Evolutionary conservation across 2,329 filamentous ascomycete genomes (phyloP).

Genomic region (Aspergillus puulaauensis): DNA sequence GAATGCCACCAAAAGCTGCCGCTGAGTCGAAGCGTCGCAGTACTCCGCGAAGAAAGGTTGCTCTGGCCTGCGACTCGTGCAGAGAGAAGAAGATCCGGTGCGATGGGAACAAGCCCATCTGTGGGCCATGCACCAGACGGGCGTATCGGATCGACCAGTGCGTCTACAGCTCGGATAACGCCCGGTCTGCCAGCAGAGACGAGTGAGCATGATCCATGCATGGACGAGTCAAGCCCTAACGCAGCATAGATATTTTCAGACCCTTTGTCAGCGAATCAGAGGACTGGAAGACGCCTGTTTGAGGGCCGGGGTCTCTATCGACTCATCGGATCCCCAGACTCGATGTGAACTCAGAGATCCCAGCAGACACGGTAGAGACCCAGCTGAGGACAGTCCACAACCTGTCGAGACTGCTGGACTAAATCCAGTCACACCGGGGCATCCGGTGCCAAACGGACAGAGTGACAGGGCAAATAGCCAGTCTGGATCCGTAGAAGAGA

Average conservation of each 20-base stretch:
- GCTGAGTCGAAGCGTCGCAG: neutral
- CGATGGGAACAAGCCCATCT: constrained; percentile 5
- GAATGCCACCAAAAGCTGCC: neutral
- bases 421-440: too few relatives aligned
- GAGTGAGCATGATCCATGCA: neutral
- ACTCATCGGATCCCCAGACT: neutral
- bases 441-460: too few relatives aligned
- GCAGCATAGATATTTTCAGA: neutral
- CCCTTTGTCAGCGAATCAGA: constrained; percentile 2
- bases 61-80: constrained; percentile 7
- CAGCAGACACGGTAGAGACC: neutral
- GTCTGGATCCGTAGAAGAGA: neutral
- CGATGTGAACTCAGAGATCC: neutral
- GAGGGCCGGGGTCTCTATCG: neutral
- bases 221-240: neutral
- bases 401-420: neutral
- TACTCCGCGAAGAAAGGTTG: neutral
- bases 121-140: constrained; percentile 1
- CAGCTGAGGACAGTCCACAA: neutral
- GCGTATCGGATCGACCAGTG: constrained; percentile 2
- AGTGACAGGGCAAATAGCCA: neutral
- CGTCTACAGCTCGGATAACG: constrained; percentile 2
- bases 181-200: constrained; percentile 1
- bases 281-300: neutral
- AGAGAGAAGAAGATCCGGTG: constrained; percentile 8